Base-by-base conservation (phyloP, 202 grass and related monocot genomes). In the Brachypodium distachyon region DNA sequence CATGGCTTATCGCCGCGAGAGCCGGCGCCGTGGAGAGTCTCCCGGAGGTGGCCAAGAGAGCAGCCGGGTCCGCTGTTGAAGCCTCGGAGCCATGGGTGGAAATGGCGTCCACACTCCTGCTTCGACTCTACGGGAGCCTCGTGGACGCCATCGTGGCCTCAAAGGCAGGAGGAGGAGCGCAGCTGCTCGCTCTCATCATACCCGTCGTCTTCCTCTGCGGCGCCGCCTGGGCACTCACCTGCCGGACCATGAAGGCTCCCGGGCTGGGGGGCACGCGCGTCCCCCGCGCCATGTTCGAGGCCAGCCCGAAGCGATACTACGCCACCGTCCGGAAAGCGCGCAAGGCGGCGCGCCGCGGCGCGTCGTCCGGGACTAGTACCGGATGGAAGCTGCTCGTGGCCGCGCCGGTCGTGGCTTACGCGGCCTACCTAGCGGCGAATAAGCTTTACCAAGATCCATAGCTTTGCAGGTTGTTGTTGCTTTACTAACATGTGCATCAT, bases 201-300 rank as follows among this genome's bases (percentile, higher is more conserved):
- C 61, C 53, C 33, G 25, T 16, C 4, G 42, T 54, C 9, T 86
- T 86, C 53, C 0, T 86, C 52, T 34, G 69, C 2, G 83, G 83
- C 76, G 76, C 23, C 42, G 60, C 40, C 19, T 60, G 67, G 14
- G 70, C 81, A 0, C 70, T 84, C 34, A 74, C 81, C 70, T 68
- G 61, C 70, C 39, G 71, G 12, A 81, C 59, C 9, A 88, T 88
- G 86, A 88, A 84, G 81, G 76, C 0, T 0, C 81, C 76, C 2
- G 76, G 81, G 29, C 70, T 83, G 46, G 48, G 54, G 22, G 76
- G 86, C 6, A 38, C 48, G 22, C 76, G 66, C 26, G 16, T 84
- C 14, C 62, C 76, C 0, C 70, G 86, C 36, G 81, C 63, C 44
- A 21, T 64, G 51, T 84, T 88, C 76, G 1, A 57, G 38, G 34